A percentile compares a stretch with the other conserved stretches of the same genome.
Evolutionary conservation across 805 yeast genomes (phyloP).

Genomic region (Lipomyces orientalis): DNA sequence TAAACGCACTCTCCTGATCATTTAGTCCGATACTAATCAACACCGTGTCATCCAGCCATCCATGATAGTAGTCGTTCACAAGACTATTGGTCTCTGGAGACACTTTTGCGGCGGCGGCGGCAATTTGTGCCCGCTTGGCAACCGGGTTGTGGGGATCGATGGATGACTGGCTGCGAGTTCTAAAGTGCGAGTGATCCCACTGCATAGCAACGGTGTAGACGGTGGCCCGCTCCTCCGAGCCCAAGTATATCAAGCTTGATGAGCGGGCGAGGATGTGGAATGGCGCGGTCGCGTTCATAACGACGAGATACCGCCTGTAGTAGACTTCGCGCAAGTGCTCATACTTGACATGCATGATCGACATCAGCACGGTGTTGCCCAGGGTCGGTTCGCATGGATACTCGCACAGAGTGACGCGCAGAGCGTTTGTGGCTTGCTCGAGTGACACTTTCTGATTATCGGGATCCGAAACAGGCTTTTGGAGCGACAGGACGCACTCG

Average conservation of each 20-base stretch:
- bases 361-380: conserved; percentile 31
- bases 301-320: conserved; percentile 25
- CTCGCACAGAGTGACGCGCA: conserved; percentile 33
- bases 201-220: conserved; percentile 21
- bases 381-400: conserved; percentile 35
- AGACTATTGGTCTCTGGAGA: conserved; percentile 5
- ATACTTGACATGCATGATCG: conserved; percentile 27
- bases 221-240: conserved; percentile 18
- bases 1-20: conserved; percentile 18
- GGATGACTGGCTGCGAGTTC: conserved; percentile 1
- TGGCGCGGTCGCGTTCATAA: conserved; percentile 31
- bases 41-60: conserved; percentile 31
- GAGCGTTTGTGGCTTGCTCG: conserved; percentile 33
- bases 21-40: conserved; percentile 26
- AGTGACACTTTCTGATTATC: not conserved
- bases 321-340: not conserved
- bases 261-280: conserved; percentile 25
- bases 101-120: not conserved
- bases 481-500: conserved; percentile 14
- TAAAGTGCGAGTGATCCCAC: conserved; percentile 30
- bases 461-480: not conserved
- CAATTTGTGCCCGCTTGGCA: not conserved
- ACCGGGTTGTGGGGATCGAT: not conserved
- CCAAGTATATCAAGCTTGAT: conserved; percentile 14
- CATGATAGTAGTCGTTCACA: conserved; percentile 29